phyloP scores from a whole-genome alignment of 202 grass and related monocot genomes.

The Schoenoplectus tabernaemontani region DNA sequence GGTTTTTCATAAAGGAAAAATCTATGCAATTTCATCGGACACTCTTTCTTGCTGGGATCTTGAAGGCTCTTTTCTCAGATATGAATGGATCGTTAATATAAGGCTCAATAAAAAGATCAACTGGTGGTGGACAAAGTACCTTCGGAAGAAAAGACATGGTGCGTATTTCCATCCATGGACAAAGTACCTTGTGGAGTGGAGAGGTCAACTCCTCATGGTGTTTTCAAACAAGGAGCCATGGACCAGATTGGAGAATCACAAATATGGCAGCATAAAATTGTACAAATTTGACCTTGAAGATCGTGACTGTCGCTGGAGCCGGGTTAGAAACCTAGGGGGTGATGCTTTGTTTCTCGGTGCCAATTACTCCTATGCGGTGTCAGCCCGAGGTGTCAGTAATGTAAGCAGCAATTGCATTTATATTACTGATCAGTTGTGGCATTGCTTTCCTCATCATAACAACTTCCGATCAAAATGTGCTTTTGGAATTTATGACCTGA shows the following conservation, averaged over 20 bases:
- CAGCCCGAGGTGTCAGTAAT: neutral
- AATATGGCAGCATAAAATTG: neutral
- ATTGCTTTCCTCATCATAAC: neutral
- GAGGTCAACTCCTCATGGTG: neutral
- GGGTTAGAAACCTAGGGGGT: neutral
- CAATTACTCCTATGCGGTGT: neutral
- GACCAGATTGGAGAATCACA: neutral
- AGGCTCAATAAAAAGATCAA: neutral
- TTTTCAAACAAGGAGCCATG: neutral
- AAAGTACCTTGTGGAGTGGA: neutral
- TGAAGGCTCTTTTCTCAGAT: neutral
- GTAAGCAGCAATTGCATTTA: neutral
- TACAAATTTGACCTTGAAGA: neutral
- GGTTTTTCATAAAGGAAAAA: neutral
- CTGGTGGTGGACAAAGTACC: neutral
- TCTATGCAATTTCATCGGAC: neutral
- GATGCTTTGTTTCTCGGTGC: neutral
- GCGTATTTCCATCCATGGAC: neutral
- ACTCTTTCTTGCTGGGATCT: conserved; percentile 17
- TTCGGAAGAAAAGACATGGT: neutral
- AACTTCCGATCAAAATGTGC: neutral
- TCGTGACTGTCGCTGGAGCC: neutral
- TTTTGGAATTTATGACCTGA: conserved; percentile 1
- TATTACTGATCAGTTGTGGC: conserved; percentile 8
- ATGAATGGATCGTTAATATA: neutral